These are phyloP conservation scores for Tuber borchii DNA, from an alignment of 495 filamentous ascomycete species.

Conservation along the genomic window DNA sequence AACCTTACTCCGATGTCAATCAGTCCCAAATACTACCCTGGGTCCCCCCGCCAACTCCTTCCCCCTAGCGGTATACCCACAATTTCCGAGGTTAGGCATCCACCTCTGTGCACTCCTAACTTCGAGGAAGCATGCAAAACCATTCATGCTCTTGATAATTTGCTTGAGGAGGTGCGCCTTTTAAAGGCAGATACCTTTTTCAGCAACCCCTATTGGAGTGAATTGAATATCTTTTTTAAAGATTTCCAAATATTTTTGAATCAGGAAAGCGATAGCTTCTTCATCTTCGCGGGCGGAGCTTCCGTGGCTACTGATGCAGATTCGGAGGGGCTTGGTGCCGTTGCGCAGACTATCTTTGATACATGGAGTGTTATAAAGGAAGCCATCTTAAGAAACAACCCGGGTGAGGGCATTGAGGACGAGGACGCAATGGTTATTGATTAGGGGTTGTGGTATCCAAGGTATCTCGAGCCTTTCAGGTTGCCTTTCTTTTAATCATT, in stretches of 20 bases:
- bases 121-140: neutral
- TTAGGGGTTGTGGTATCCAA: neutral
- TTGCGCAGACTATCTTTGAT: neutral
- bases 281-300: neutral
- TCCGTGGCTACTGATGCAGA: neutral
- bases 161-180: neutral
- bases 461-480: neutral
- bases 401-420: neutral
- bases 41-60: neutral
- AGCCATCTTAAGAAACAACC: neutral
- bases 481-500: neutral
- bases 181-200: neutral
- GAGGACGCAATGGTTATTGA: neutral
- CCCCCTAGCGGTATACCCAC: neutral
- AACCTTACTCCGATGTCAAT: neutral
- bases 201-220: neutral
- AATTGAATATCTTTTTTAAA: neutral
- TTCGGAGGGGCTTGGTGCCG: neutral
- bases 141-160: neutral
- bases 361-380: neutral
- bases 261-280: neutral
- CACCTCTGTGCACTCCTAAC: neutral
- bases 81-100: neutral
- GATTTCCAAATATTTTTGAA: neutral
- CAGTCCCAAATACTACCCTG: neutral